Percentiles rank a stretch among this genome's conserved stretches.
Evolutionary conservation across 257 asterid genomes (phyloP).

Genomic region (Fraxinus americana): DNA sequence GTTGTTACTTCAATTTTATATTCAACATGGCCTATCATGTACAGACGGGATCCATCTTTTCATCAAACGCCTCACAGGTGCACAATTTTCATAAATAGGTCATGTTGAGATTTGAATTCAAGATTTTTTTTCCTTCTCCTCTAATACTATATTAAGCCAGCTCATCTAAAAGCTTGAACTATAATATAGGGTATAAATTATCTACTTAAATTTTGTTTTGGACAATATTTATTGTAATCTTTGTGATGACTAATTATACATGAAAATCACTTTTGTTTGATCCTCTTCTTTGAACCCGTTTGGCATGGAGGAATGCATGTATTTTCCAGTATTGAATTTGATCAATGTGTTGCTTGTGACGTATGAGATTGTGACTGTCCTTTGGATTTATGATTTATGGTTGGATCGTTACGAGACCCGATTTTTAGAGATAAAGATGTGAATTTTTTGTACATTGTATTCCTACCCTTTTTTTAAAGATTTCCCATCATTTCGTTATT

Average conservation of each 20-base stretch:
- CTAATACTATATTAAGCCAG: neutral
- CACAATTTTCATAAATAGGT: neutral
- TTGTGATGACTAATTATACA: neutral
- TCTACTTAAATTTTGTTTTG: no score
- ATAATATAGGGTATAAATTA: no score
- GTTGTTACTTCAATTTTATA: neutral
- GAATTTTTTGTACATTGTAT: neutral
- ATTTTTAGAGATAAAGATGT: neutral
- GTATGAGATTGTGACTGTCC: neutral
- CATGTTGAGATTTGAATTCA: no score
- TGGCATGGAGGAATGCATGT: neutral
- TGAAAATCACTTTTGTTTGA: neutral
- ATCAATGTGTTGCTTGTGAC: no score
- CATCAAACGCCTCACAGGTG: neutral
- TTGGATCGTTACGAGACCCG: neutral
- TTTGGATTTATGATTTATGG: neutral
- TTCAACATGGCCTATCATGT: neutral
- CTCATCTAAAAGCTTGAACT: no score
- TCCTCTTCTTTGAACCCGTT: neutral
- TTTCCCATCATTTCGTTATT: neutral
- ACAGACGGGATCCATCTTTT: neutral
- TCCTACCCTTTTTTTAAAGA: neutral
- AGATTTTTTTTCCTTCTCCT: neutral
- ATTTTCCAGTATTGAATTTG: neutral
- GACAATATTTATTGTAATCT: no score